Conservation (phyloP, 2,329 filamentous ascomycete genomes). For the Aureobasidium subglaciale region DNA sequence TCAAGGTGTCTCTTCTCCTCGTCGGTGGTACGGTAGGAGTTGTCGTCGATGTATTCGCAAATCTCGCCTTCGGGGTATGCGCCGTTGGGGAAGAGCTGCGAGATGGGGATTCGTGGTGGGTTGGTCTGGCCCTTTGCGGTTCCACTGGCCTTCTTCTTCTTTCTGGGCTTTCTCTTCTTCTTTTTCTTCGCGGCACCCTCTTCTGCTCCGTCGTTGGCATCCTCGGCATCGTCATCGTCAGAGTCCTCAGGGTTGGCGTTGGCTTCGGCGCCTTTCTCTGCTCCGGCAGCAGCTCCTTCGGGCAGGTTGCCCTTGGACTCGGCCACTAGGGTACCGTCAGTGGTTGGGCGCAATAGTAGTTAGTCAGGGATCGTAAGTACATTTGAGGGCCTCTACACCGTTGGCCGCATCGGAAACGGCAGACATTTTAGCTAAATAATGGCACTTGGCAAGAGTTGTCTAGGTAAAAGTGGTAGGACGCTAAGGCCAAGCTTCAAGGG, state of each 20-base stretch:
- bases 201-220: conserved; percentile 28
- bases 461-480: no score
- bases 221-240: conserved; percentile 32
- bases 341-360: not conserved
- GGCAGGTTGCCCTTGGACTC: conserved; percentile 17
- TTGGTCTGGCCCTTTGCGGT: conserved; percentile 35
- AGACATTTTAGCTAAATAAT: conserved; percentile 9
- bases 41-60: conserved; percentile 39
- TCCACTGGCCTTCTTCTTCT: conserved; percentile 32
- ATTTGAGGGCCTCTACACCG: conserved; percentile 11
- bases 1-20: conserved; percentile 42
- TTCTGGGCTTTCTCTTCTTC: conserved; percentile 40
- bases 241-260: conserved; percentile 30
- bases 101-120: conserved; percentile 42
- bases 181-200: conserved; percentile 35
- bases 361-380: not conserved
- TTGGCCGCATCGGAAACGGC: not conserved
- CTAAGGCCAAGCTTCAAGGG: not conserved
- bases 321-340: conserved; percentile 9
- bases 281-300: conserved; percentile 13
- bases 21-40: conserved; percentile 39
- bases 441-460: no score
- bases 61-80: conserved; percentile 43
- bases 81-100: conserved; percentile 39
- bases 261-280: conserved; percentile 23